phyloP scores from a whole-genome alignment of 169 alveolate species.

The Eimeria maxima region DNA sequence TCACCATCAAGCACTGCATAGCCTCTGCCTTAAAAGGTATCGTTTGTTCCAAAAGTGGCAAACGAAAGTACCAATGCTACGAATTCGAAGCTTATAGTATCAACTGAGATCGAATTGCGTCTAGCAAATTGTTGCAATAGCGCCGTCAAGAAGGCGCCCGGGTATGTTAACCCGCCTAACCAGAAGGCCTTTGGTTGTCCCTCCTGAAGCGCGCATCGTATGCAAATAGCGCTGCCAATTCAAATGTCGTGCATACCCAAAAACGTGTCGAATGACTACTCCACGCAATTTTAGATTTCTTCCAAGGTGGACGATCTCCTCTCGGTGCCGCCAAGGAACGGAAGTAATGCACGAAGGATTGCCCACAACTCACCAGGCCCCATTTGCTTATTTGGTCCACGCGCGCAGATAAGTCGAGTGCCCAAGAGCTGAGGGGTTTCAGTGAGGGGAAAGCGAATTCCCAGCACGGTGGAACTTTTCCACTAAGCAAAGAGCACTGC shows the following conservation, averaged over 20 bases:
- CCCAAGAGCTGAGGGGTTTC: constrained; percentile 96
- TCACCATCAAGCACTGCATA: too few species aligned
- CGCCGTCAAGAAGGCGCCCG: constrained; percentile 97
- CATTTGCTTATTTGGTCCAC: constrained; percentile 93
- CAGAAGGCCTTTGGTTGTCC: constrained; percentile 94
- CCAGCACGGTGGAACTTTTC: constrained; percentile 95
- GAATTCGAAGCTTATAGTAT: constrained; percentile 92
- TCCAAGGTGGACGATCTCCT: not conserved
- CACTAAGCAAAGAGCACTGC: constrained; percentile 90
- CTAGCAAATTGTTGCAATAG: constrained; percentile 93
- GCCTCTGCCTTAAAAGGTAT: not conserved
- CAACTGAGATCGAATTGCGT: constrained; percentile 92
- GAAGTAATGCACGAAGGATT: not conserved
- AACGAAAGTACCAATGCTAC: constrained; percentile 79
- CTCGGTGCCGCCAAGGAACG: not conserved
- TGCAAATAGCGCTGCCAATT: not conserved
- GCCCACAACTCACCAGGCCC: constrained; percentile 87
- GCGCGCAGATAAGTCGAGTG: constrained; percentile 93
- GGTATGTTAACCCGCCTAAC: constrained; percentile 96
- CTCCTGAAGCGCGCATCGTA: constrained; percentile 76
- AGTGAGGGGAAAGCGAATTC: constrained; percentile 93
- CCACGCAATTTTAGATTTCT: not conserved
- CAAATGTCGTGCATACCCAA: not conserved
- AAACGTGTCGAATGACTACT: not conserved
- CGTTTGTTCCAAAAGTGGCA: not conserved